Evolutionary conservation across 2,329 filamentous ascomycete genomes (phyloP).

Genomic region (Hawksworthiomyces lignivorus): DNA sequence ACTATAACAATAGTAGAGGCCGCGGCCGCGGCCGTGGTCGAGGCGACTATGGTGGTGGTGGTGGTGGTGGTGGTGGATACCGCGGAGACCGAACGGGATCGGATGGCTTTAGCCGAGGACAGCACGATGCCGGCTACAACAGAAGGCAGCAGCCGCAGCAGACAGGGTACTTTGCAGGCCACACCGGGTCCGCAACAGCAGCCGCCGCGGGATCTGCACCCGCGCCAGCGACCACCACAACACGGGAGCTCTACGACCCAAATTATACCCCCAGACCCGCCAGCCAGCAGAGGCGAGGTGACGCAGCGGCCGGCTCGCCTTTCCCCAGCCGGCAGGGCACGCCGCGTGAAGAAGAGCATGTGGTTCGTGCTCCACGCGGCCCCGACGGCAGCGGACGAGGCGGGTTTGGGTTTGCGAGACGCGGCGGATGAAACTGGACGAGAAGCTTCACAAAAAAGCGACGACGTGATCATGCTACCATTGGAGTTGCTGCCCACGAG

Average conservation of each 20-base stretch:
- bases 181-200: conserved; percentile 22
- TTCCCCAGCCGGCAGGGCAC: conserved; percentile 34
- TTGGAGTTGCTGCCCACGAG: no score
- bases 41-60: conserved; percentile 31
- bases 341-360: conserved; percentile 54
- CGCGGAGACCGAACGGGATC: conserved; percentile 5
- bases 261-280: conserved; percentile 57
- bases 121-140: conserved; percentile 2
- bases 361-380: conserved; percentile 67
- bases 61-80: neutral
- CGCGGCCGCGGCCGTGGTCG: conserved; percentile 38
- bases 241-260: conserved; percentile 70
- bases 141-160: neutral
- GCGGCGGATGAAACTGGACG: conserved; percentile 42
- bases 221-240: conserved; percentile 7
- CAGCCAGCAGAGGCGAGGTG: conserved; percentile 18
- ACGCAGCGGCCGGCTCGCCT: conserved; percentile 17
- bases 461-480: no score
- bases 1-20: conserved; percentile 30
- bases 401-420: conserved; percentile 66
- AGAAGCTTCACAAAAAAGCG: no score
- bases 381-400: conserved; percentile 70
- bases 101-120: conserved; percentile 1
- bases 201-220: conserved; percentile 14
- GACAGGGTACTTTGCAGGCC: no score